Percentiles rank a stretch among this genome's conserved stretches.
Conservation (phyloP, 495 filamentous ascomycete species). For the Neurospora intermedia region DNA sequence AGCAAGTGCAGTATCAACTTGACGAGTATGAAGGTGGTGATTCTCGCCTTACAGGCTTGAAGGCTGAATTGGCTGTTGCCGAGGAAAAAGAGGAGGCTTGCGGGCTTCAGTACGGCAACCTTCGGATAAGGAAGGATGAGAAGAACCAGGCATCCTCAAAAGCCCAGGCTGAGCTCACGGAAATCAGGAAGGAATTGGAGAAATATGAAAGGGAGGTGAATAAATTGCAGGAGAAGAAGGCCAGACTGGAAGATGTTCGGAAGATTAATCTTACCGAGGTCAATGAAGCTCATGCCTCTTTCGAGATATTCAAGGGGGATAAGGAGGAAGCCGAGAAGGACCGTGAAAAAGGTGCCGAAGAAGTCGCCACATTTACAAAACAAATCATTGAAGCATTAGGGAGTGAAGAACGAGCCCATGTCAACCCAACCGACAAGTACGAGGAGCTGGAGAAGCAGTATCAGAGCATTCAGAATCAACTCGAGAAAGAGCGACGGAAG, state of each 20-base stretch:
- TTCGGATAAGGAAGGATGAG: constrained; percentile 24
- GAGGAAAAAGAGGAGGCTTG: constrained; percentile 24
- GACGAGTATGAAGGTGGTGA: constrained; percentile 37
- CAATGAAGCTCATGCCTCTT: constrained; percentile 47
- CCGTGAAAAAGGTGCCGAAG: constrained; percentile 32
- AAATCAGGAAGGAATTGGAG: constrained; percentile 6
- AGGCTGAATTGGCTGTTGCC: constrained; percentile 21
- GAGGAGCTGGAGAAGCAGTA: constrained; percentile 54
- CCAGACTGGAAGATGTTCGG: constrained; percentile 38
- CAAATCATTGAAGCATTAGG: constrained; percentile 36
- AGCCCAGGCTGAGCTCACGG: constrained; percentile 14
- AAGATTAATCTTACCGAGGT: constrained; percentile 49
- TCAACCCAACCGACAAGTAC: constrained; percentile 49
- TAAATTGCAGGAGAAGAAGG: constrained; percentile 29
- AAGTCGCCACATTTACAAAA: constrained; percentile 43
- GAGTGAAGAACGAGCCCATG: not conserved
- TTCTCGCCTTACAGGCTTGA: constrained; percentile 24
- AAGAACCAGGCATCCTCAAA: constrained; percentile 25
- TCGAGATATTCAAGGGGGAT: constrained; percentile 40
- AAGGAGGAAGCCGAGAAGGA: constrained; percentile 36
- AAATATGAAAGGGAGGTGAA: not conserved
- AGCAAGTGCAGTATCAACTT: constrained; percentile 22
- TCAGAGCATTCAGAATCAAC: constrained; percentile 43
- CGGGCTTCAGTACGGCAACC: constrained; percentile 30
- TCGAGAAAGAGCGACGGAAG: constrained; percentile 25